Evolutionary conservation across 345 rosid genomes (phyloP).

Genomic region (Lagerstroemia speciosa): DNA sequence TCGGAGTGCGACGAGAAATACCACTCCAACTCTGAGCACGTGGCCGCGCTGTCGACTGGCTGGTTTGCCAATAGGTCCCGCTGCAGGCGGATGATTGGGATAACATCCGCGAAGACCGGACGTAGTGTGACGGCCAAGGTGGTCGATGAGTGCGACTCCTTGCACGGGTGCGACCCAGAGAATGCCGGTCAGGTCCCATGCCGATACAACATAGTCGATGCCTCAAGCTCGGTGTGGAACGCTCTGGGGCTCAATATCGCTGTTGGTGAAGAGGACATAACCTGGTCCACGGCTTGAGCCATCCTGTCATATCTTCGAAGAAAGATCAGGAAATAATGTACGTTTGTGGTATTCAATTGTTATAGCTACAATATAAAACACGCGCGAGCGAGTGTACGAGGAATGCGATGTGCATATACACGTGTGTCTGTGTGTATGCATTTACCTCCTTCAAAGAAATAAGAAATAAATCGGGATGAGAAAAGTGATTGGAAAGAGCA

Average conservation of each 20-base stretch:
- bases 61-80: slow-evolving; percentile 25
- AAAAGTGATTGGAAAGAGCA: too few relatives aligned
- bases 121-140: slow-evolving; percentile 20
- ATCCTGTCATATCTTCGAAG: too few relatives aligned
- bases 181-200: slow-evolving; percentile 29
- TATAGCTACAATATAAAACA: too few relatives aligned
- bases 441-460: too few relatives aligned
- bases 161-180: slow-evolving; percentile 26
- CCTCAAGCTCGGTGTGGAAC: slow-evolving; percentile 31
- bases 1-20: slow-evolving; percentile 23
- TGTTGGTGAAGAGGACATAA: slow-evolving; percentile 22
- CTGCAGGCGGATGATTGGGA: slow-evolving; percentile 24
- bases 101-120: slow-evolving; percentile 13
- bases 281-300: slow-evolving; percentile 31
- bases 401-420: too few relatives aligned
- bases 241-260: slow-evolving; percentile 21
- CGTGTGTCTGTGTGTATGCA: too few relatives aligned
- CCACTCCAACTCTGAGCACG: slow-evolving; percentile 10
- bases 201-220: slow-evolving; percentile 25
- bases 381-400: too few relatives aligned
- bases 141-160: slow-evolving; percentile 37
- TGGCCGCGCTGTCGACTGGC: slow-evolving; percentile 33
- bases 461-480: too few relatives aligned
- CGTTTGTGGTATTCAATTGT: too few relatives aligned
- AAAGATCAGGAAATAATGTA: too few relatives aligned